Percentiles rank a stretch among this genome's conserved stretches.
Evolutionary conservation across 192 early-diverging fungal species (phyloP).

Genomic region (Oehlia diaphana): DNA sequence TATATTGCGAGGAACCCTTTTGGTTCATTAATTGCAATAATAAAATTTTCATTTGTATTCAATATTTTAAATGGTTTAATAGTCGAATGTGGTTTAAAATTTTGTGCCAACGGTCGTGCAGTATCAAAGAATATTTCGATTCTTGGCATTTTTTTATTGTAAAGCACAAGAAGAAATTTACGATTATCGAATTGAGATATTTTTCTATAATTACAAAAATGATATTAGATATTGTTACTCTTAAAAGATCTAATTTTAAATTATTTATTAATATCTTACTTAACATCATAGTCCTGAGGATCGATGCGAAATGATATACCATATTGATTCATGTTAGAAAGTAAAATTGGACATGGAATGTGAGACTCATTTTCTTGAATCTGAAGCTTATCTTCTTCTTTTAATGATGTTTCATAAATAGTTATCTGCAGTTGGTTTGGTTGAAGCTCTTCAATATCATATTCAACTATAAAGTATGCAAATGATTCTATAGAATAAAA

Average conservation of each 20-base stretch:
- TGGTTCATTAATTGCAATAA: conserved; percentile 13
- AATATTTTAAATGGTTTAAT: not conserved
- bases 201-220: not conserved
- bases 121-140: not conserved
- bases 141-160: not conserved
- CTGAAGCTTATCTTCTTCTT: not conserved
- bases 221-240: not conserved
- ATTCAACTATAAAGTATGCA: too few species aligned
- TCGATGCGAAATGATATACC: not conserved
- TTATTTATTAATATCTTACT: not conserved
- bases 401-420: not conserved
- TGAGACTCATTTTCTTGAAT: not conserved
- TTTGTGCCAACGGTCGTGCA: not conserved
- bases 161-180: not conserved
- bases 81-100: not conserved
- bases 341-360: not conserved
- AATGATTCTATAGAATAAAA: too few species aligned
- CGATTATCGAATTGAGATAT: not conserved
- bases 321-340: too few species aligned
- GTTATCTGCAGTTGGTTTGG: not conserved
- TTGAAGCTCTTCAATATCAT: too few species aligned
- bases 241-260: not conserved
- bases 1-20: conserved; percentile 24
- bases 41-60: not conserved
- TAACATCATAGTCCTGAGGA: not conserved